These are phyloP conservation scores for Neotropicomus parvogracilis DNA, from an alignment of 1,284 basidiomycete genomes.

Conservation along the genomic window DNA sequence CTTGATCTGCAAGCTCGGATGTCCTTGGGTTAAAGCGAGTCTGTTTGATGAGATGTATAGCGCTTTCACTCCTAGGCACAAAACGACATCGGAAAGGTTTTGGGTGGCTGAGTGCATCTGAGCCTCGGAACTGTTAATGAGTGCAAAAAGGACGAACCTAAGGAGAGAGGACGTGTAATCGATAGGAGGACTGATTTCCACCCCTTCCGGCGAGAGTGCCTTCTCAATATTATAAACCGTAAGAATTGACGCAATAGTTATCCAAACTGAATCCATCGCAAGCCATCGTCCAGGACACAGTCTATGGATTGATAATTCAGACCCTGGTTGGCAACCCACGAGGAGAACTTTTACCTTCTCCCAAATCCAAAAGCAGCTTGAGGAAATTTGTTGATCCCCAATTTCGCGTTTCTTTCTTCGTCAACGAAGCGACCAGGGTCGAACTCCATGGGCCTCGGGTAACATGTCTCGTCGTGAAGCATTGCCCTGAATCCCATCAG, in stretches of 20 bases:
- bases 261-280: conserved; percentile 47
- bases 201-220: conserved; percentile 40
- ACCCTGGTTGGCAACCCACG: not conserved
- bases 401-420: conserved; percentile 20
- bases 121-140: conserved; percentile 1
- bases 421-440: conserved; percentile 25
- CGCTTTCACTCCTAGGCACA: conserved; percentile 36
- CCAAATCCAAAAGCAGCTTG: conserved; percentile 41
- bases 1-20: not conserved
- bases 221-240: conserved; percentile 42
- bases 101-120: conserved; percentile 37
- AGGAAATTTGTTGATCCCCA: conserved; percentile 29
- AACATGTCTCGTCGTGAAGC: conserved; percentile 25
- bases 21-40: not conserved
- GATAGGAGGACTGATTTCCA: conserved; percentile 37
- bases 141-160: conserved; percentile 34
- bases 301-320: conserved; percentile 21
- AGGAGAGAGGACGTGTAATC: conserved; percentile 43
- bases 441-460: conserved; percentile 25
- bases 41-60: conserved; percentile 22
- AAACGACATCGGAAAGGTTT: conserved; percentile 44
- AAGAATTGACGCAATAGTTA: conserved; percentile 44
- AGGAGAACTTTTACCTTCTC: conserved; percentile 37
- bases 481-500: conserved; percentile 22
- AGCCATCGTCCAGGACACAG: conserved; percentile 48